phyloP scores from a whole-genome alignment of 1,284 basidiomycete species.

The Cerrena zonata region DNA sequence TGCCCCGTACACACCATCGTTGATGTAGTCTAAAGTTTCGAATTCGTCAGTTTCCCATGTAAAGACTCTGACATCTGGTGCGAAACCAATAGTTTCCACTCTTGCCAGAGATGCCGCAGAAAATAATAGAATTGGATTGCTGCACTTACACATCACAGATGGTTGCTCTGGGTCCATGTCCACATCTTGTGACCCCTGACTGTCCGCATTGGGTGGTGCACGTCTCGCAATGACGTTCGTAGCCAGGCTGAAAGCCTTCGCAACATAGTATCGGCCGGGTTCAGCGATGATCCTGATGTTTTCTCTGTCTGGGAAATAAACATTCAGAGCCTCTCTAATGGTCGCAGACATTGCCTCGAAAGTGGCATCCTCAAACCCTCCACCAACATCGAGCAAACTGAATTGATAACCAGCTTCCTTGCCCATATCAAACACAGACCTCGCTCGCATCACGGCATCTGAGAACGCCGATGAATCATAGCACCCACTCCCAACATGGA shows the following conservation, averaged over 20 bases:
- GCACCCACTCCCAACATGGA: slow-evolving; percentile 97
- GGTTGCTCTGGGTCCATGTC: slow-evolving; percentile 46
- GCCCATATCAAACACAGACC: slow-evolving; percentile 85
- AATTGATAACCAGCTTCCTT: slow-evolving; percentile 78
- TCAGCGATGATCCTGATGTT: slow-evolving; percentile 88
- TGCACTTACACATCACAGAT: slow-evolving; percentile 73
- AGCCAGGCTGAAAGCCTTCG: slow-evolving; percentile 88
- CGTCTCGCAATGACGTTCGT: slow-evolving; percentile 91
- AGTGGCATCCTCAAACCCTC: slow-evolving; percentile 88
- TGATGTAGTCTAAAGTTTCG: slow-evolving; percentile 78
- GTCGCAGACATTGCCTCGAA: slow-evolving; percentile 81
- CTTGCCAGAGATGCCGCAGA: too few species aligned
- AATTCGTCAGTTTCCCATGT: slow-evolving; percentile 11
- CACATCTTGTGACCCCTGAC: slow-evolving; percentile 21
- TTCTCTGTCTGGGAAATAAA: slow-evolving; percentile 79
- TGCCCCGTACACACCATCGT: slow-evolving; percentile 95
- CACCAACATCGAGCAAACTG: slow-evolving; percentile 85
- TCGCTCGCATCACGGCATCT: slow-evolving; percentile 84
- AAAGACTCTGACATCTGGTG: slow-evolving; percentile 2
- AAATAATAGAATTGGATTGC: slow-evolving; percentile 11
- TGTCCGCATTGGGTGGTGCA: slow-evolving; percentile 42
- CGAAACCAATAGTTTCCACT: not conserved
- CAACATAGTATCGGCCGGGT: slow-evolving; percentile 92
- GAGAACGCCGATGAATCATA: slow-evolving; percentile 87
- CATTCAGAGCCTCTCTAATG: slow-evolving; percentile 67